Conservation (phyloP, 495 filamentous ascomycete genomes). For the Apodospora peruviana region DNA sequence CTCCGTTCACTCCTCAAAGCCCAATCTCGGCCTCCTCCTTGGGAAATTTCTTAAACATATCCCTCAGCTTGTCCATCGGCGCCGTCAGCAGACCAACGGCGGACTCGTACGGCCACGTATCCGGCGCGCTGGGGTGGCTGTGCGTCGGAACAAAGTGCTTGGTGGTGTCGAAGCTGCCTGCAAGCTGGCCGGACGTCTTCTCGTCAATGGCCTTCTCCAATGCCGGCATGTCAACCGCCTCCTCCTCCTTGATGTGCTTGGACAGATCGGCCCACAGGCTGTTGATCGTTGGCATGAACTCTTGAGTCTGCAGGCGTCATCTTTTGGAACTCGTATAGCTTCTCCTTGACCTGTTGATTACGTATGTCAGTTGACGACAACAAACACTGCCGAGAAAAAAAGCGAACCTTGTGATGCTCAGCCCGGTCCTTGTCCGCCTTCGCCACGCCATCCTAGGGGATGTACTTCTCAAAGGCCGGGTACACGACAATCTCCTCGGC, state of each 20-base stretch:
- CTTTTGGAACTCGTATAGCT: constrained; percentile 56
- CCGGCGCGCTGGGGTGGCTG: constrained; percentile 48
- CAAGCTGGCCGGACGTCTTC: constrained; percentile 35
- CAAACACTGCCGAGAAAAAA: too few relatives aligned
- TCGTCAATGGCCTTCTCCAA: constrained; percentile 44
- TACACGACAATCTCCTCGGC: constrained; percentile 68
- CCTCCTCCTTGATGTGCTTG: constrained; percentile 59
- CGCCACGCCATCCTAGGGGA: constrained; percentile 37
- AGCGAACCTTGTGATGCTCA: constrained; percentile 55
- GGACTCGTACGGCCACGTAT: constrained; percentile 48
- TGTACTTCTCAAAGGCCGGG: constrained; percentile 57
- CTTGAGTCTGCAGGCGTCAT: constrained; percentile 37
- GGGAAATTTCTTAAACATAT: constrained; percentile 46
- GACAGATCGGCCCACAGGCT: constrained; percentile 45
- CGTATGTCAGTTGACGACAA: too few relatives aligned
- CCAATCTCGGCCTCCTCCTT: constrained; percentile 6
- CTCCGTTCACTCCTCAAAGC: too few relatives aligned
- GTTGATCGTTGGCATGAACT: constrained; percentile 49
- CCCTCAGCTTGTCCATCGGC: constrained; percentile 45
- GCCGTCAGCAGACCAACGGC: constrained; percentile 42
- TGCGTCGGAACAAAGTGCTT: constrained; percentile 58
- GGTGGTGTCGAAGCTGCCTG: constrained; percentile 49
- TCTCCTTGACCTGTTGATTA: constrained; percentile 62
- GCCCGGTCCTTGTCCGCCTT: constrained; percentile 56
- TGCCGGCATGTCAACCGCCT: constrained; percentile 48